A percentile compares a stretch with the other conserved stretches of the same genome.
These are phyloP conservation scores for Lippia alba DNA, from an alignment of 305 asterid genomes.

Conservation along the genomic window DNA sequence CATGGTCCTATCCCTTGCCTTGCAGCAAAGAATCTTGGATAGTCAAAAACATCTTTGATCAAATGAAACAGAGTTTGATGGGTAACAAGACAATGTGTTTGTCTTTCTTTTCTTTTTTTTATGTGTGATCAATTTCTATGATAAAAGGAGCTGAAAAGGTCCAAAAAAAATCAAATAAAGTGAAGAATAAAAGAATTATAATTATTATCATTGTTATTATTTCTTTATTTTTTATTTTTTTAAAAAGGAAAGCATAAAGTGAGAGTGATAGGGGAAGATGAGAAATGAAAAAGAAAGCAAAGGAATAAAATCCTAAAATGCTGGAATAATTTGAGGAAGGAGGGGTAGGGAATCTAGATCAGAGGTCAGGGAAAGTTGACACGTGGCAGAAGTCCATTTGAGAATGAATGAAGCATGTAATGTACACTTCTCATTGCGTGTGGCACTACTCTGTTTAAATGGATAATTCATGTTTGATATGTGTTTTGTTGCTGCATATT, in stretches of 20 bases:
- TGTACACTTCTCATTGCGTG: conserved; percentile 26
- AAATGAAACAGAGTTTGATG: background rate
- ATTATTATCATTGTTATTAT: no score
- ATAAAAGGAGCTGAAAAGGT: conserved; percentile 32
- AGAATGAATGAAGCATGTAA: conserved; percentile 32
- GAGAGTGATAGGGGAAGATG: conserved; percentile 41
- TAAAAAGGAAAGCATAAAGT: background rate
- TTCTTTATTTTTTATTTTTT: background rate
- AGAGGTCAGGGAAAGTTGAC: conserved; percentile 26
- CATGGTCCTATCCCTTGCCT: no score
- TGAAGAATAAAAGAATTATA: background rate
- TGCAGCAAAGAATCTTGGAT: conserved; percentile 34
- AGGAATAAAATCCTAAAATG: conserved; percentile 47
- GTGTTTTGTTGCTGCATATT: no score
- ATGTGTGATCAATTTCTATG: conserved; percentile 36
- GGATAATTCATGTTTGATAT: no score
- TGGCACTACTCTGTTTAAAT: conserved; percentile 12
- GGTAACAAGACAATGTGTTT: conserved; percentile 7
- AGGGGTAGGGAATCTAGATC: conserved; percentile 33
- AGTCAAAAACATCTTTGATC: background rate
- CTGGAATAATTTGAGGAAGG: conserved; percentile 43
- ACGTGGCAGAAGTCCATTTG: conserved; percentile 37
- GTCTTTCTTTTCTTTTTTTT: conserved; percentile 31
- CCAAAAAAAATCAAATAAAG: background rate
- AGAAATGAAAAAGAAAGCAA: conserved; percentile 24